Conservation (phyloP, 805 yeast species). For the Starmerella floris region DNA sequence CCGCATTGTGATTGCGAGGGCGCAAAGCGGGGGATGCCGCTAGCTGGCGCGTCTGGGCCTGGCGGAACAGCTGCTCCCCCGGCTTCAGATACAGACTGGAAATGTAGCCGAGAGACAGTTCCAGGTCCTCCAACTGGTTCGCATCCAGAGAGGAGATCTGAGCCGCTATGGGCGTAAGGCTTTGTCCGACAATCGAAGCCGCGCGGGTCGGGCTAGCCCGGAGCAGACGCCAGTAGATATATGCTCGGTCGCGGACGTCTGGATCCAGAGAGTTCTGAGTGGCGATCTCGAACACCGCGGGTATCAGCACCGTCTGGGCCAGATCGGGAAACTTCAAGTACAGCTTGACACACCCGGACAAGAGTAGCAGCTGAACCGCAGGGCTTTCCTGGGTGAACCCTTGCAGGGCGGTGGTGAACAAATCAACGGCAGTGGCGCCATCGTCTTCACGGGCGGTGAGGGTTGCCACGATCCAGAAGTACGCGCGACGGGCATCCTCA, state of each 20-base stretch:
- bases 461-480: slow-evolving; percentile 78
- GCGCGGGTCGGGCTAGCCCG: slow-evolving; percentile 32
- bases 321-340: slow-evolving; percentile 44
- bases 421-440: slow-evolving; percentile 15
- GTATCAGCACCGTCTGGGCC: slow-evolving; percentile 41
- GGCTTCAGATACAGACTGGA: slow-evolving; percentile 80
- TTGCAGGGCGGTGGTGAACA: slow-evolving; percentile 34
- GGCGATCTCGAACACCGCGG: slow-evolving; percentile 48
- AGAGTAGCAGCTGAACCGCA: slow-evolving; percentile 58
- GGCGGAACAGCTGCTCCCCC: slow-evolving; percentile 62
- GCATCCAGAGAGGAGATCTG: slow-evolving; percentile 63
- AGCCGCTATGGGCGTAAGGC: slow-evolving; percentile 48
- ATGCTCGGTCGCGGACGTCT: slow-evolving; percentile 75
- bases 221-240: slow-evolving; percentile 70
- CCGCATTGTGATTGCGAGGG: slow-evolving; percentile 13
- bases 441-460: slow-evolving; percentile 22
- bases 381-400: slow-evolving; percentile 49
- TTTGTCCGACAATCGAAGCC: slow-evolving; percentile 44
- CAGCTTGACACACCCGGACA: slow-evolving; percentile 62
- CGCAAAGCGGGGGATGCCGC: slow-evolving; percentile 19
- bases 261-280: slow-evolving; percentile 71
- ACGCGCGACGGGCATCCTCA: slow-evolving; percentile 62
- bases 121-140: slow-evolving; percentile 61
- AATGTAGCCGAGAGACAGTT: slow-evolving; percentile 64
- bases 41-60: slow-evolving; percentile 20